These are phyloP conservation scores for Sporothrix brunneoviolacea DNA, from an alignment of 2,329 filamentous ascomycete species.

Conservation along the genomic window DNA sequence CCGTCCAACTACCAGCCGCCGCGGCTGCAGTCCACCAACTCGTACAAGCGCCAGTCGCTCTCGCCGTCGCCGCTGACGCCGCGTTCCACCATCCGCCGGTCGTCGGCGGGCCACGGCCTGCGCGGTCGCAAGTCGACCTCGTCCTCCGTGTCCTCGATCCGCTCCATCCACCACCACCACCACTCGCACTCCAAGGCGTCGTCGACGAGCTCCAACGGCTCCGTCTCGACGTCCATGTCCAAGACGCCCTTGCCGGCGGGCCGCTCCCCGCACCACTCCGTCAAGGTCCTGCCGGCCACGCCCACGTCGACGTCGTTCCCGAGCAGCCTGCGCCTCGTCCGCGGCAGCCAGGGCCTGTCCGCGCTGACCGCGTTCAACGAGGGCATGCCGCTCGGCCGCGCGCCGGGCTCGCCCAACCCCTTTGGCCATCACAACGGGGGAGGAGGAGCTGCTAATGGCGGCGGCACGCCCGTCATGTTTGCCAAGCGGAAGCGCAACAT, in stretches of 20 bases:
- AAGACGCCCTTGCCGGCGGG: constrained; percentile 57
- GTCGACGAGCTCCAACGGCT: constrained; percentile 77
- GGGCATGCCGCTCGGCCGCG: constrained; percentile 39
- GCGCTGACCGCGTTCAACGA: constrained; percentile 46
- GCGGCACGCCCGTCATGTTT: constrained; percentile 53
- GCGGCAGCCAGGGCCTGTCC: constrained; percentile 26
- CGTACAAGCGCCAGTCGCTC: constrained; percentile 67
- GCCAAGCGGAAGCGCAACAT: constrained; percentile 74
- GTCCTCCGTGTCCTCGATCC: constrained; percentile 86
- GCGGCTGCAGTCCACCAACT: constrained; percentile 10
- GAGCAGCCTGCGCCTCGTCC: constrained; percentile 76
- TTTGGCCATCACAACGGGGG: constrained; percentile 14
- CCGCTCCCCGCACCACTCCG: constrained; percentile 77
- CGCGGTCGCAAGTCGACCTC: constrained; percentile 93
- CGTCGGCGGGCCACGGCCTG: constrained; percentile 69
- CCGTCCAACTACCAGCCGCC: constrained; percentile 18
- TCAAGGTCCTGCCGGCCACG: constrained; percentile 92
- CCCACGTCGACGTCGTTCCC: constrained; percentile 72
- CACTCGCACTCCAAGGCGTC: constrained; percentile 91
- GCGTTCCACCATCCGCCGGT: constrained; percentile 67
- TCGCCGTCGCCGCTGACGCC: constrained; percentile 86
- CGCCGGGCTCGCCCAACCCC: constrained; percentile 51
- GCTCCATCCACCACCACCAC: constrained; percentile 80
- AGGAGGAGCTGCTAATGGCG: not conserved
- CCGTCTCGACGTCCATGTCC: constrained; percentile 61